Conservation (phyloP, 2,329 filamentous ascomycete species). For the Sclerotinia trifoliorum region DNA sequence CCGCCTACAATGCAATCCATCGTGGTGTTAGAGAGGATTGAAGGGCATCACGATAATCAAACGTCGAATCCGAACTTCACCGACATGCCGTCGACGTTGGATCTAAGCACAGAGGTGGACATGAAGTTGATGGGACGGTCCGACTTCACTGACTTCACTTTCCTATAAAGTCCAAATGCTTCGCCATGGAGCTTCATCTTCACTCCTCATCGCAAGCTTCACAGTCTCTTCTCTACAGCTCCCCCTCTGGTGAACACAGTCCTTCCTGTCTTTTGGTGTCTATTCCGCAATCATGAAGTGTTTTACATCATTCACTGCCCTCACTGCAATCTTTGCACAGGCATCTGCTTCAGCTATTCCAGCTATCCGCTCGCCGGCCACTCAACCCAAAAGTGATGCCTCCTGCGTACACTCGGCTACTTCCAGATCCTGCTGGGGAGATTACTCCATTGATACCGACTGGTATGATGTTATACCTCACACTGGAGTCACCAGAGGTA, state of each 20-base stretch:
- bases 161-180: constrained; percentile 5
- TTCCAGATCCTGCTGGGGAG: constrained; percentile 38
- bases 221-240: not conserved
- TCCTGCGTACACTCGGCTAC: constrained; percentile 37
- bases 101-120: not conserved
- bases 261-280: not conserved
- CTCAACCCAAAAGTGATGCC: constrained; percentile 23
- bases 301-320: constrained; percentile 29
- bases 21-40: not conserved
- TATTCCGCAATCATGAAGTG: constrained; percentile 32
- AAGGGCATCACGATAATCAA: not conserved
- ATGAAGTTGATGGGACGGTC: not conserved
- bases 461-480: constrained; percentile 36
- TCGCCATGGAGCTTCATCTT: constrained; percentile 6
- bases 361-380: constrained; percentile 23
- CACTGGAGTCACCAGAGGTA: constrained; percentile 40
- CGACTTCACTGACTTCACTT: not conserved
- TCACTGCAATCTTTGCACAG: constrained; percentile 28
- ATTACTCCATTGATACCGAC: constrained; percentile 39
- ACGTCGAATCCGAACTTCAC: not conserved
- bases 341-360: constrained; percentile 32
- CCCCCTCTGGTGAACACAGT: not conserved
- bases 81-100: not conserved
- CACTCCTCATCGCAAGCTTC: constrained; percentile 2
- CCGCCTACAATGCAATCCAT: constrained; percentile 6